Evolutionary conservation across 805 yeast species (phyloP).

Genomic region (Myxozyma vanderwaltii): DNA sequence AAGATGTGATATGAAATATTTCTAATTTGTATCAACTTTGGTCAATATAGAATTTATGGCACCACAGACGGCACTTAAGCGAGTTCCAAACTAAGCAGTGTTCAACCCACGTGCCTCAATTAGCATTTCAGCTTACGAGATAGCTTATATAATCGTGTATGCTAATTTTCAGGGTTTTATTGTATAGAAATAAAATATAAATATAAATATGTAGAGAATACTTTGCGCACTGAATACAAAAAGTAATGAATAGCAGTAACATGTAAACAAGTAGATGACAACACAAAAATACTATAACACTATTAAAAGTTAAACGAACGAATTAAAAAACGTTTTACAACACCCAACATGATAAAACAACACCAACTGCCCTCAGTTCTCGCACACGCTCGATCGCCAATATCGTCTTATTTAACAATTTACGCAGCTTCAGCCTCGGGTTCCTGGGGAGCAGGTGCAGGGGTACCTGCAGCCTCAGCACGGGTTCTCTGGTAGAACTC

Average conservation of each 20-base stretch:
- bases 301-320: conserved; percentile 8
- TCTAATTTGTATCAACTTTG: too few species aligned
- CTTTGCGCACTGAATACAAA: conserved; percentile 9
- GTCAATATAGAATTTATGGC: too few species aligned
- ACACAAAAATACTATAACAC: conserved; percentile 11
- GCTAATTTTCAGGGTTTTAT: not conserved
- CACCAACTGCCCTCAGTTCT: conserved; percentile 11
- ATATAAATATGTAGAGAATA: not conserved
- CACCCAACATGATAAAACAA: conserved; percentile 20
- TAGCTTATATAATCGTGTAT: not conserved
- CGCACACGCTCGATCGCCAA: not conserved
- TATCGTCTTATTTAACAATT: not conserved
- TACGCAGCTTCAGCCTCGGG: conserved; percentile 8
- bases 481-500: conserved; percentile 77
- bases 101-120: too few species aligned
- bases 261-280: conserved; percentile 9
- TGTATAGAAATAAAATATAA: not conserved
- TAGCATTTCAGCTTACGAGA: not conserved
- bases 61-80: too few species aligned
- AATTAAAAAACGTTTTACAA: conserved; percentile 15
- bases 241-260: not conserved
- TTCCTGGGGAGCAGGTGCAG: conserved; percentile 27
- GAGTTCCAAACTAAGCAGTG: too few species aligned
- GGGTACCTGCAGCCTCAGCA: conserved; percentile 27
- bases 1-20: too few species aligned